Base-by-base conservation (phyloP, 2,329 filamentous ascomycete species). In the Microdochium bolleyi region DNA sequence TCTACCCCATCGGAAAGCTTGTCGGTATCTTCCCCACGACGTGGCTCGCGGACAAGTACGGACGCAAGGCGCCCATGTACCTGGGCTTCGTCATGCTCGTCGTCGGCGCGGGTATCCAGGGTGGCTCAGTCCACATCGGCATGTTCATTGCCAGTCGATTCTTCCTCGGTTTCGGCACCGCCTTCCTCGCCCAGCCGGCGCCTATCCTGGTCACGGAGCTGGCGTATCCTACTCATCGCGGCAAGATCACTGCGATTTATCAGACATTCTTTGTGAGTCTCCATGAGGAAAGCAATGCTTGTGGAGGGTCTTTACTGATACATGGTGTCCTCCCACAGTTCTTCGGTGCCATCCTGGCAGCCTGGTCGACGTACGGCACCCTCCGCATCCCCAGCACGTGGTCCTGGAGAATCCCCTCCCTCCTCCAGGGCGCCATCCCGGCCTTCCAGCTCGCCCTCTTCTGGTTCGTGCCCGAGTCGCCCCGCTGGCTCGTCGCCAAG, bases 401-500 rank as follows among this genome's bases (percentile, higher is more conserved):
- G 70, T 69, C 79, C 0, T 87, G 84, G 84, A 70, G 78, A 24
- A 73, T 82, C 22, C 83, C 83, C 1, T 74, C 82, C 7, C 70
- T 80, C 58, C 64, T 79, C 2, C 79, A 82, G 58, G 65, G 73
- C 24, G 69, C 72, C 2, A 70, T 74, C 24, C 68, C 62, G 67
- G 30, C 63, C 1, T 57, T 83, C 9, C 76, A 83, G 37, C 69
- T 77, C 41, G 41, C 72, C 25, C 67, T 73, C 14, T 61, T 63
- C 46, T 51, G 62, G 59, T 62, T 64, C 54, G 57, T 70, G 24
- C 68, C 69, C 0, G 69, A 70, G 48, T 68, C 65, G 16, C 67
- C 67, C 38, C 9, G 38, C 9, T 44, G 38, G 58, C 59, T 66
- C 8, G 55, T 63, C 19, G 61, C 61, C n/a, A 51, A 57, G 19